These are phyloP conservation scores for Phytophthora kernoviae DNA, from an alignment of 352 stramenopile species.

Conservation along the genomic window DNA sequence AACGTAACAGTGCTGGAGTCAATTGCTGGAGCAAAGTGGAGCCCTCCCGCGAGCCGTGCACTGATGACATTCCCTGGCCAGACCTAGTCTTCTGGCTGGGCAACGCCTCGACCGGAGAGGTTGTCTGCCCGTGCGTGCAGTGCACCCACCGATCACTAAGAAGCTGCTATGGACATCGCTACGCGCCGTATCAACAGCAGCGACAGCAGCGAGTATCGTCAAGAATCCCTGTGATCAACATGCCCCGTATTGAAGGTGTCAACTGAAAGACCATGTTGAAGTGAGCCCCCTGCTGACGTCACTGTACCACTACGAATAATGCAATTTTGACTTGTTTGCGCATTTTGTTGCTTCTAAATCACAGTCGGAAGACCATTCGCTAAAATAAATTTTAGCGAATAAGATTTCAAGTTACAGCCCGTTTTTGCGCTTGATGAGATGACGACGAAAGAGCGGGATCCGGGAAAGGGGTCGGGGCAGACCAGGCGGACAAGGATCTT, in stretches of 20 bases:
- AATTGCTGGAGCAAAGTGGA: constrained; percentile 39
- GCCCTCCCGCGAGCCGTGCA: constrained; percentile 54
- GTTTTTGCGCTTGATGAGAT: constrained; percentile 1
- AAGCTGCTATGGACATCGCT: constrained; percentile 16
- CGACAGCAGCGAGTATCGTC: constrained; percentile 45
- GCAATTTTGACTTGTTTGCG: constrained; percentile 8
- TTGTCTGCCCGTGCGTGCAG: constrained; percentile 45
- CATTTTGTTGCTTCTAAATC: neutral
- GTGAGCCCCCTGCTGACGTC: neutral
- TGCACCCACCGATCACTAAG: constrained; percentile 29
- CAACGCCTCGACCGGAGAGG: constrained; percentile 48
- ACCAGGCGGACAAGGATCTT: constrained; percentile 8
- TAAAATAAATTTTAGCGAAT: too few species aligned
- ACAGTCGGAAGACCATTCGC: too few species aligned
- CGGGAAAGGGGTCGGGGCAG: neutral
- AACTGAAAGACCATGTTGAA: constrained; percentile 39
- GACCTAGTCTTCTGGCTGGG: constrained; percentile 70
- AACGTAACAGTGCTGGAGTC: neutral
- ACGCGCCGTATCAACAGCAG: constrained; percentile 46
- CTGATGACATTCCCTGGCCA: constrained; percentile 55
- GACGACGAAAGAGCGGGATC: constrained; percentile 1
- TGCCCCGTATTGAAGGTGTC: constrained; percentile 67
- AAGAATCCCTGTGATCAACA: constrained; percentile 59
- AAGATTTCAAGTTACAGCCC: neutral
- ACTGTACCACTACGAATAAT: constrained; percentile 1